These are phyloP conservation scores for Ogataea hybrid DNA, from an alignment of 1,139 yeast species.

Conservation along the genomic window DNA sequence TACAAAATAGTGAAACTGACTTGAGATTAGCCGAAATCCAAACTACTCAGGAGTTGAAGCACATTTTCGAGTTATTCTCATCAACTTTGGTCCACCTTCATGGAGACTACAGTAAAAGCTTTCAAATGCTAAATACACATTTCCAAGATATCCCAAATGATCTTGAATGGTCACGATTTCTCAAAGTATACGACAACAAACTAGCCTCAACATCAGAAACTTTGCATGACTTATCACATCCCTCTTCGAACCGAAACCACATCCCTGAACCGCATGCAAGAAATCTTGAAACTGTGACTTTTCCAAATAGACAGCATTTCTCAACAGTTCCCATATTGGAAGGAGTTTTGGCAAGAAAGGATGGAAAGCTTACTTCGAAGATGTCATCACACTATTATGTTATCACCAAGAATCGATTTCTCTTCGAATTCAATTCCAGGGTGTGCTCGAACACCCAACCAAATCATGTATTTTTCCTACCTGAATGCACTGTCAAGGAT, in stretches of 20 bases:
- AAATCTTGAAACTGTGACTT: constrained; percentile 35
- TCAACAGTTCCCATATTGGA: constrained; percentile 44
- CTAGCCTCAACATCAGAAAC: constrained; percentile 19
- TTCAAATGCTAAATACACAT: constrained; percentile 31
- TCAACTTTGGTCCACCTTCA: constrained; percentile 32
- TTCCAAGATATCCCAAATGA: constrained; percentile 36
- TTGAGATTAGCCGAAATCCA: constrained; percentile 42
- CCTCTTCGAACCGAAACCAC: no score
- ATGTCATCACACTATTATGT: constrained; percentile 45
- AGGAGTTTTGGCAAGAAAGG: constrained; percentile 44
- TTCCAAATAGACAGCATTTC: constrained; percentile 38
- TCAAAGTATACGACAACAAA: constrained; percentile 29
- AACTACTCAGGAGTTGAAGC: constrained; percentile 41
- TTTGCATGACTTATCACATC: no score
- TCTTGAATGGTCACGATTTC: constrained; percentile 46
- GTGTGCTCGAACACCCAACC: constrained; percentile 43
- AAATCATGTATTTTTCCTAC: constrained; percentile 43
- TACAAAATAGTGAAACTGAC: constrained; percentile 40
- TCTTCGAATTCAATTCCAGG: constrained; percentile 45
- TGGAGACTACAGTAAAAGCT: constrained; percentile 29
- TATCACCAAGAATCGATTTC: constrained; percentile 42
- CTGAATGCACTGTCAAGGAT: constrained; percentile 42
- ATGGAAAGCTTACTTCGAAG: constrained; percentile 41
- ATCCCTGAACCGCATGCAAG: constrained; percentile 30
- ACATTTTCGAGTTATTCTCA: constrained; percentile 34